Percentiles rank a stretch among this genome's conserved stretches.
phyloP scores from a whole-genome alignment of 2,329 filamentous ascomycete species.

The Helminthosporium solani region DNA sequence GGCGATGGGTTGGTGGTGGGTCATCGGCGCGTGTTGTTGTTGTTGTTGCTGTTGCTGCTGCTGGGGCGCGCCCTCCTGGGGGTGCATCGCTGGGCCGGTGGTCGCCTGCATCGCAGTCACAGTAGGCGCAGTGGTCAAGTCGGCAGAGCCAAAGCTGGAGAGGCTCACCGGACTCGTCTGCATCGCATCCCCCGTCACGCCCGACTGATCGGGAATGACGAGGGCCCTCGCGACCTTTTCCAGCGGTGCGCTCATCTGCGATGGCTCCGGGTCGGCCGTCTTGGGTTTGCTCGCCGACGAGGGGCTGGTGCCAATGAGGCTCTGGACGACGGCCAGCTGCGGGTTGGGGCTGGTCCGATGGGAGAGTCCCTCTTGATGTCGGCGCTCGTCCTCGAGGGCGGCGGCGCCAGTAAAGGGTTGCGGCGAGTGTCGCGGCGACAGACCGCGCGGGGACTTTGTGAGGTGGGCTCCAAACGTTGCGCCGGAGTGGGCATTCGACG shows the following conservation, averaged over 20 bases:
- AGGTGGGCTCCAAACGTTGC: conserved; percentile 41
- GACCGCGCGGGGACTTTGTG: conserved; percentile 45
- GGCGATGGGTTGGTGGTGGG: conserved; percentile 37
- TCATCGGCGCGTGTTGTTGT: conserved; percentile 8
- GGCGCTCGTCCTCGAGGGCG: conserved; percentile 51
- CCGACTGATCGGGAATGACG: conserved; percentile 48
- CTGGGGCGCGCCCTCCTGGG: conserved; percentile 42
- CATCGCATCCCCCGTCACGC: conserved; percentile 45
- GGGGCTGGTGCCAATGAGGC: conserved; percentile 42
- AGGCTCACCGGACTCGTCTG: conserved; percentile 57
- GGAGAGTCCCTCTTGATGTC: conserved; percentile 43
- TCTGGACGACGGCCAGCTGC: conserved; percentile 46
- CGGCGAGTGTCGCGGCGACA: conserved; percentile 45
- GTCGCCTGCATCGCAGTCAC: conserved; percentile 54
- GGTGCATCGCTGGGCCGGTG: conserved; percentile 47
- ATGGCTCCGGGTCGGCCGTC: conserved; percentile 45
- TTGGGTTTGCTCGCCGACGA: conserved; percentile 44
- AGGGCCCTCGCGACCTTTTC: conserved; percentile 51
- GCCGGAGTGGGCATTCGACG: conserved; percentile 28
- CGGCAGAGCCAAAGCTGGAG: conserved; percentile 55
- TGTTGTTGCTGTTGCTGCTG: conserved; percentile 14
- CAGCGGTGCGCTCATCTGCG: conserved; percentile 52
- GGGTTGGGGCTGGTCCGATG: conserved; percentile 53
- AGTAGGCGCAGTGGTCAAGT: conserved; percentile 49
- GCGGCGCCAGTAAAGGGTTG: conserved; percentile 50